Conservation (phyloP, 1,139 yeast genomes). For the Pichia sp. region DNA sequence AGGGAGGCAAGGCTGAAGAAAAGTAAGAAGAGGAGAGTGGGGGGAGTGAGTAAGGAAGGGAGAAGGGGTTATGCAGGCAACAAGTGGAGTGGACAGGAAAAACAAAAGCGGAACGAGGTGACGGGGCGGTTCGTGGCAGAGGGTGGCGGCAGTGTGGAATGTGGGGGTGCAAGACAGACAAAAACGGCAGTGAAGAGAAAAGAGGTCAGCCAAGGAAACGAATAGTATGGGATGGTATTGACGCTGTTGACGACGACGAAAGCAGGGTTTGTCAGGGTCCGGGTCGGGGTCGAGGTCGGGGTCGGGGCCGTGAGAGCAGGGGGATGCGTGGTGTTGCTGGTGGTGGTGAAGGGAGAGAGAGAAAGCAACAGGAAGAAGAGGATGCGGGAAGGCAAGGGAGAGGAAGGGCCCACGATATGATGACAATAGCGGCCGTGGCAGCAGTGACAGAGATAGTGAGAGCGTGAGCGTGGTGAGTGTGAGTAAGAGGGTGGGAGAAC, state of each 20-base stretch:
- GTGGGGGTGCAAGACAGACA: neutral
- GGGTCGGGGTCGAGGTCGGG: neutral
- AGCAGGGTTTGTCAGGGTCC: neutral
- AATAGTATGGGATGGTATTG: neutral
- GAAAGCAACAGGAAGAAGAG: neutral
- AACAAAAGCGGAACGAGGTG: neutral
- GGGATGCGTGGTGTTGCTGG: too few relatives aligned
- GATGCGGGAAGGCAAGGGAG: neutral
- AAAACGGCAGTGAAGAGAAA: neutral
- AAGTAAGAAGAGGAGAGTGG: too few relatives aligned
- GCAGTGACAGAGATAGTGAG: neutral
- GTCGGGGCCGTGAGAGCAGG: neutral
- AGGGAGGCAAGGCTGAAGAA: conserved; percentile 3
- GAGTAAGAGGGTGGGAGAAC: neutral
- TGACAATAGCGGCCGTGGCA: too few relatives aligned
- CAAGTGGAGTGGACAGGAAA: neutral
- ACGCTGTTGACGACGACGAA: neutral
- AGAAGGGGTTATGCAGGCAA: neutral
- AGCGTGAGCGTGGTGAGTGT: neutral
- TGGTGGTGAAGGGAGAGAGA: too few relatives aligned
- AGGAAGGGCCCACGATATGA: neutral
- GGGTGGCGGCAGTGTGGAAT: neutral
- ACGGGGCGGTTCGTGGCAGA: too few relatives aligned
- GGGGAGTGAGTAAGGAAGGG: neutral
- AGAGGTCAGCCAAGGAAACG: neutral